Percentiles rank a stretch among this genome's conserved stretches.
These are phyloP conservation scores for Stagonosporopsis vannaccii DNA, from an alignment of 2,329 filamentous ascomycete genomes.

Conservation along the genomic window DNA sequence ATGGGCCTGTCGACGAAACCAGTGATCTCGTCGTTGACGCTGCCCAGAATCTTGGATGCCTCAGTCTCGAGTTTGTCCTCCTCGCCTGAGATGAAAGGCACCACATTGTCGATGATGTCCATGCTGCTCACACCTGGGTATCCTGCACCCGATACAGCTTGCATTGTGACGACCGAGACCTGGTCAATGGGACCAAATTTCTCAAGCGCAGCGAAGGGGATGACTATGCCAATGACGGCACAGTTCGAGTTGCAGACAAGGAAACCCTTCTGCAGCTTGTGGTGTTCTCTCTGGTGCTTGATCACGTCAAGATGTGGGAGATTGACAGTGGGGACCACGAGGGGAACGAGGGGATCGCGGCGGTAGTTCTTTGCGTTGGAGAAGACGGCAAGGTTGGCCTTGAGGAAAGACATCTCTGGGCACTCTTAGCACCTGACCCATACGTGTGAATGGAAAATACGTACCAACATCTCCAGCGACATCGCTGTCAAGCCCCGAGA, in stretches of 20 bases:
- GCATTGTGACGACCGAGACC: slow-evolving; percentile 91
- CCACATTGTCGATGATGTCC: slow-evolving; percentile 96
- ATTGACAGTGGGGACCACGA: slow-evolving; percentile 96
- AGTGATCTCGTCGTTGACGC: slow-evolving; percentile 72
- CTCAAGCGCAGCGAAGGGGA: slow-evolving; percentile 87
- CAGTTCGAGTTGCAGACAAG: slow-evolving; percentile 98
- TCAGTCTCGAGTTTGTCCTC: slow-evolving; percentile 97
- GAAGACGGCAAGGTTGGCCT: slow-evolving; percentile 88
- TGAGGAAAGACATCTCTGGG: slow-evolving; percentile 84
- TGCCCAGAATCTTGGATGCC: slow-evolving; percentile 91
- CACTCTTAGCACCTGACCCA: not conserved
- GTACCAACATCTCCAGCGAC: slow-evolving; percentile 89
- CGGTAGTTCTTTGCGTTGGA: slow-evolving; percentile 99
- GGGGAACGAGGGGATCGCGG: slow-evolving; percentile 84
- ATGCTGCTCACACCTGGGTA: slow-evolving; percentile 89
- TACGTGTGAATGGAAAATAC: slow-evolving; percentile 28
- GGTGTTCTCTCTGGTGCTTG: slow-evolving; percentile 80
- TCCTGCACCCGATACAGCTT: slow-evolving; percentile 91
- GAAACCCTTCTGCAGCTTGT: slow-evolving; percentile 82
- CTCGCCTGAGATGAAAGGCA: slow-evolving; percentile 91
- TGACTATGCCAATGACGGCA: slow-evolving; percentile 94
- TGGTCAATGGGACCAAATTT: slow-evolving; percentile 79
- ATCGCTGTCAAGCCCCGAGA: slow-evolving; percentile 90
- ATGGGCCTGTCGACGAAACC: slow-evolving; percentile 81
- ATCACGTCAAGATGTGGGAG: slow-evolving; percentile 86